Conservation (phyloP, 2,329 filamentous ascomycete genomes). For the Fusarium irregulare region DNA sequence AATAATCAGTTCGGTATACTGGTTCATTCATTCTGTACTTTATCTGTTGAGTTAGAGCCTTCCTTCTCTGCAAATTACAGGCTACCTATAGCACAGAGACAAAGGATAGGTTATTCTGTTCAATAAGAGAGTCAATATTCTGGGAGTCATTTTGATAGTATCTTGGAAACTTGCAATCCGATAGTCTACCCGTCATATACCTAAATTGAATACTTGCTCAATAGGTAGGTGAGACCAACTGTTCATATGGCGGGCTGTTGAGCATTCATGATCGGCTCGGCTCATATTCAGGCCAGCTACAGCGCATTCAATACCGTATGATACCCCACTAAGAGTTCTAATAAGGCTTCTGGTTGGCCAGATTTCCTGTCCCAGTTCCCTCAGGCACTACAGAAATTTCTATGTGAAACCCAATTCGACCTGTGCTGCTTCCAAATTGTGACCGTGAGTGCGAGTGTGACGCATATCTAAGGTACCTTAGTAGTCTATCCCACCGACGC, state of each 20-base stretch:
- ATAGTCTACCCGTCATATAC: not conserved
- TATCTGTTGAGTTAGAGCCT: not conserved
- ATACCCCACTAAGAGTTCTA: not conserved
- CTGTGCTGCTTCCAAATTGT: constrained; percentile 1
- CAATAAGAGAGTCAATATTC: not conserved
- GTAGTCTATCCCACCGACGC: constrained; percentile 13
- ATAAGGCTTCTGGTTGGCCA: not conserved
- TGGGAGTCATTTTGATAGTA: not conserved
- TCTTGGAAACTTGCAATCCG: not conserved
- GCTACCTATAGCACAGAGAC: not conserved
- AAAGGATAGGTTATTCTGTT: not conserved
- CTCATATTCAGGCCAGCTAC: not conserved
- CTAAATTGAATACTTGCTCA: not conserved
- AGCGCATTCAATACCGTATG: constrained; percentile 4
- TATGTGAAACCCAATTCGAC: constrained; percentile 19
- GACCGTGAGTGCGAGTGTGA: constrained; percentile 18
- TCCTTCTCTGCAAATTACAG: not conserved
- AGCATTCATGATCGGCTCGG: not conserved
- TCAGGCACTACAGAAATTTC: constrained; percentile 14
- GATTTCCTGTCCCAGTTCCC: not conserved
- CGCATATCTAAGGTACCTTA: constrained; percentile 10
- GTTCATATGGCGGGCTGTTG: not conserved
- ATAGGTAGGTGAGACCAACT: not conserved
- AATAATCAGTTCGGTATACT: too few species aligned
- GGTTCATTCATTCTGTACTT: too few species aligned